Evolutionary conservation across 768 basidiomycete genomes (phyloP).

Genomic region (Zangia roseola): DNA sequence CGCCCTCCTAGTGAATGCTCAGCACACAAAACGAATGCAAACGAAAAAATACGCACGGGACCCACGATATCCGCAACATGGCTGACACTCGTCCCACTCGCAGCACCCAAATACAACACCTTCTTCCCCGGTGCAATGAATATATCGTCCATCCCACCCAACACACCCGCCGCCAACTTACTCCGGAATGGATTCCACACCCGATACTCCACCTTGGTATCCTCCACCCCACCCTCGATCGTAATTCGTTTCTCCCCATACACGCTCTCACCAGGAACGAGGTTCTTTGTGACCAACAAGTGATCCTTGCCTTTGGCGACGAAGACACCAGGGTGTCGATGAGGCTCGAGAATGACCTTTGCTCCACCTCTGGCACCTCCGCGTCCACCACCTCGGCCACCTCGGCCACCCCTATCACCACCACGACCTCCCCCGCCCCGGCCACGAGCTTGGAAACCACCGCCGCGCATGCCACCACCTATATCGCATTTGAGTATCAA

Average conservation of each 20-base stretch:
- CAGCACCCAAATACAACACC: conserved; percentile 96
- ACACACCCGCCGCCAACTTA: conserved; percentile 94
- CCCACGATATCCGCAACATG: conserved; percentile 99
- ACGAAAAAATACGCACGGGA: conserved; percentile 56
- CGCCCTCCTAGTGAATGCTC: conserved; percentile 65
- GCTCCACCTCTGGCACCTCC: conserved; percentile 80
- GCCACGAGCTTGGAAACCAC: conserved; percentile 29
- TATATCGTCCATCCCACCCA: conserved; percentile 93
- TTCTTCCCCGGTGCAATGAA: conserved; percentile 92
- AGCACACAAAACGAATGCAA: conserved; percentile 6
- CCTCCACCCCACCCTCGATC: conserved; percentile 71
- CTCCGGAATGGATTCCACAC: conserved; percentile 99
- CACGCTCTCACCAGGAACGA: conserved; percentile 95
- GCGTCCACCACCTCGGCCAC: conserved; percentile 59
- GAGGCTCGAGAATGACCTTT: conserved; percentile 91
- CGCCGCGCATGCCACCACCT: conserved; percentile 17
- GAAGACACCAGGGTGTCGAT: conserved; percentile 92
- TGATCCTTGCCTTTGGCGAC: conserved; percentile 98
- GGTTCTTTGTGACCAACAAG: conserved; percentile 95
- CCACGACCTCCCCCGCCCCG: conserved; percentile 40
- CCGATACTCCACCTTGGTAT: conserved; percentile 91
- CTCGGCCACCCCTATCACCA: conserved; percentile 46
- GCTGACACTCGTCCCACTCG: conserved; percentile 95
- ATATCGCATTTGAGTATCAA: conserved; percentile 2
- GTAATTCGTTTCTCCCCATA: conserved; percentile 98